These are phyloP conservation scores for Pelargonium nanum DNA, from an alignment of 345 rosid genomes.

Conservation along the genomic window DNA sequence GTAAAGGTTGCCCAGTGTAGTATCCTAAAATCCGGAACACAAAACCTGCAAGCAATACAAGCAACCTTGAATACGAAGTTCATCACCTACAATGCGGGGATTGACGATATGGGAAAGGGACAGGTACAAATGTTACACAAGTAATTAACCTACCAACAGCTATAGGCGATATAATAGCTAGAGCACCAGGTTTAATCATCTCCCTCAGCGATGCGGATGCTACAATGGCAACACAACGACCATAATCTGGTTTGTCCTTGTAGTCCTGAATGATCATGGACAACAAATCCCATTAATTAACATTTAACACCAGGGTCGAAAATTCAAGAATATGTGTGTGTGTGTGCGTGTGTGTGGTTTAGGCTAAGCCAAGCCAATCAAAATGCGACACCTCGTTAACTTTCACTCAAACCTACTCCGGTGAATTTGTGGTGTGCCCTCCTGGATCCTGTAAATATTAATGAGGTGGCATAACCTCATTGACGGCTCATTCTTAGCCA, in stretches of 20 bases:
- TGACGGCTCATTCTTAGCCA: no score
- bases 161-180: conserved; percentile 86
- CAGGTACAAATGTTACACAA: not conserved
- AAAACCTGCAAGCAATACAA: conserved; percentile 40
- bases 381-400: no score
- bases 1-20: conserved; percentile 85
- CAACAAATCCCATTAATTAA: conserved; percentile 3
- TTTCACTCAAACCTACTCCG: no score
- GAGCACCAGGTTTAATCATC: conserved; percentile 97
- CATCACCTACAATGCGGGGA: not conserved
- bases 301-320: not conserved
- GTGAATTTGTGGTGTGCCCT: no score
- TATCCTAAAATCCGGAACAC: conserved; percentile 73
- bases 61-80: not conserved
- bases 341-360: no score
- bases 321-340: no score
- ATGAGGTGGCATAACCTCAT: no score
- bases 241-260: conserved; percentile 95
- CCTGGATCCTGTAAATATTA: no score
- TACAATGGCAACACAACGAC: conserved; percentile 95
- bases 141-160: conserved; percentile 45
- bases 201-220: conserved; percentile 93
- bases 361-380: no score
- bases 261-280: conserved; percentile 45
- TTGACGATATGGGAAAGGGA: not conserved